Evolutionary conservation across 2,329 filamentous ascomycete species (phyloP), one percentile per base, ranked within the genome.

Genomic region (Aspergillus thermomutatus): DNA sequence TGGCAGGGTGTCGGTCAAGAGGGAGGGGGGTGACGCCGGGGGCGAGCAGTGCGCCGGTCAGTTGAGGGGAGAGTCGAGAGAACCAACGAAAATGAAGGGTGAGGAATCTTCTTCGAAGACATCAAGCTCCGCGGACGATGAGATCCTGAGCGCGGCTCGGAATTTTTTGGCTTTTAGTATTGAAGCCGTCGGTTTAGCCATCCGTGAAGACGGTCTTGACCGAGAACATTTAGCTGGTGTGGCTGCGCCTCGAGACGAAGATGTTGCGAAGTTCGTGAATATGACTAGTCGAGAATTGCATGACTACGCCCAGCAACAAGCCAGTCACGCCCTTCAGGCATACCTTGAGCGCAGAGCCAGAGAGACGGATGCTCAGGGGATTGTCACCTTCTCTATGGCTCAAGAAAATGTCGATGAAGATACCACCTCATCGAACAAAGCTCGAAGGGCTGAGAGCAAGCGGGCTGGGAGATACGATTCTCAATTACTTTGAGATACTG

Each of bases 131-230:
- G 21, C 21, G 2, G 23, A 23, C 5, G 23, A 46, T 23, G 21
- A 23, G 11, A 10, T 25, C 19, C 10, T 46, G 11, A 14, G 2
- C 1, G 45, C 43, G 1, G 52, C 52, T 21, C 27, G 52, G 23
- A 49, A 53, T 28, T 9, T 53, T 14, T 49, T 34, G 7, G 52
- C 52, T 9, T 53, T 53, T 5, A 53, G 43, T 14, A 23, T 53
- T 8, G 52, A 53, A 25, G 52, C 52, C 21, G 8, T 28, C 9
- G 26, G 23, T 1, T 14, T n/a, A 4, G 41, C 25, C 7, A 31
- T 25, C 9, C 50, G 9, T 5, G 40, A 52, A 37, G n/a, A 52
- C 7, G 23, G 34, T 7, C 7, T 19, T 23, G 21, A 11, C 41
- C n/a, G 34, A 19, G 25, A 43, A 52, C 9, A n/a, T 43, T 17